These are phyloP conservation scores for Sphaerulina musiva DNA, from an alignment of 2,329 filamentous ascomycete species.

Conservation along the genomic window DNA sequence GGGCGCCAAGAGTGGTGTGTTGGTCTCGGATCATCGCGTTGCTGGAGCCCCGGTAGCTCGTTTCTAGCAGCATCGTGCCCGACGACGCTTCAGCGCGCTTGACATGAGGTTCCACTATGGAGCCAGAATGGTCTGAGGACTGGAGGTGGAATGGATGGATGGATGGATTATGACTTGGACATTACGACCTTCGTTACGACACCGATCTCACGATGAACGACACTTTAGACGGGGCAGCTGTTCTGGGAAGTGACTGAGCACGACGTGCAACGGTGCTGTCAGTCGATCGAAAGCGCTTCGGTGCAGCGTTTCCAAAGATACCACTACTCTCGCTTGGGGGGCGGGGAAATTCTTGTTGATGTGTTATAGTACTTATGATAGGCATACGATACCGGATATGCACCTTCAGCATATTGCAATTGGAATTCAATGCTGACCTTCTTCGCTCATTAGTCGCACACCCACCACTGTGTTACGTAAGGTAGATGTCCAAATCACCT, in stretches of 20 bases:
- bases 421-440: background rate
- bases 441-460: background rate
- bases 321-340: slow-evolving; percentile 13
- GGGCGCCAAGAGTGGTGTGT: slow-evolving; percentile 37
- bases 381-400: background rate
- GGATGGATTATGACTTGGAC: background rate
- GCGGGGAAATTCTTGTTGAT: slow-evolving; percentile 7
- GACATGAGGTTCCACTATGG: slow-evolving; percentile 6
- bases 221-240: slow-evolving; percentile 2
- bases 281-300: background rate
- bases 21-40: slow-evolving; percentile 38
- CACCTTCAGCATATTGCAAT: background rate
- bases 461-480: background rate
- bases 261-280: background rate
- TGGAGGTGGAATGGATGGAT: too few species aligned
- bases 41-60: slow-evolving; percentile 25
- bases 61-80: slow-evolving; percentile 18
- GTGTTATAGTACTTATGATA: slow-evolving; percentile 5
- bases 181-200: background rate
- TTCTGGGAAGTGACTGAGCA: background rate
- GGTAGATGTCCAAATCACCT: background rate
- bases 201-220: slow-evolving; percentile 2
- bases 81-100: slow-evolving; percentile 2
- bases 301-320: slow-evolving; percentile 15
- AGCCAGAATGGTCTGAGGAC: background rate